Evolutionary conservation across 148 eudicot species (phyloP).

Genomic region (Vaccinium vitisidaea): DNA sequence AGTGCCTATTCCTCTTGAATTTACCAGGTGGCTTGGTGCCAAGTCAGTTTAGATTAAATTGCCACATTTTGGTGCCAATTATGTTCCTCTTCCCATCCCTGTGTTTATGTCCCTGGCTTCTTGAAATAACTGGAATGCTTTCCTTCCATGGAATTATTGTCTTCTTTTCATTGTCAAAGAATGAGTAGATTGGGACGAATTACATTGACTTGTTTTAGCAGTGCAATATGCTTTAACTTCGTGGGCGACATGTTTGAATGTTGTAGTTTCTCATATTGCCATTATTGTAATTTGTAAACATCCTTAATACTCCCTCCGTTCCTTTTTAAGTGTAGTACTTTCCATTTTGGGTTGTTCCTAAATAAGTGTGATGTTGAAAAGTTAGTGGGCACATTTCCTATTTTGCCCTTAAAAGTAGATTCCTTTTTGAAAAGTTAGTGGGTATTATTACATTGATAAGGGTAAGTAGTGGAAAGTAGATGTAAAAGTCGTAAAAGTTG

Average conservation of each 20-base stretch:
- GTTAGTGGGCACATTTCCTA: no score
- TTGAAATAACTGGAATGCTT: neutral
- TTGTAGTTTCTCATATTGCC: neutral
- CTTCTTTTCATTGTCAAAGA: neutral
- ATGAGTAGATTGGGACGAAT: neutral
- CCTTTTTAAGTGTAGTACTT: no score
- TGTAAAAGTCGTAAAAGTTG: no score
- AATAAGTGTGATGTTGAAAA: no score
- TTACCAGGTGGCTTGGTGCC: neutral
- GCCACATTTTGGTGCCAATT: neutral
- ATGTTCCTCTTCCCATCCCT: neutral
- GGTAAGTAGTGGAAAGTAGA: no score
- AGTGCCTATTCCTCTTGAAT: neutral
- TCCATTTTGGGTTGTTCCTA: no score
- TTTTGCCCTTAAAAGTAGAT: no score
- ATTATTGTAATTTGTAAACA: neutral
- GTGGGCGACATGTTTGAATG: neutral
- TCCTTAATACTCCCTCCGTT: neutral
- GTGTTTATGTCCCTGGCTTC: neutral
- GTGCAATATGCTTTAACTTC: neutral
- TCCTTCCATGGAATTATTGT: neutral
- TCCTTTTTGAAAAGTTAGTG: no score
- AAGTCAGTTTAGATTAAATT: neutral
- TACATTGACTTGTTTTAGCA: neutral
- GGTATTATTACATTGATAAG: no score